Percentiles rank a stretch among this genome's conserved stretches.
Conservation (phyloP, 805 yeast genomes). For the Schwanniomyces occidentalis region DNA sequence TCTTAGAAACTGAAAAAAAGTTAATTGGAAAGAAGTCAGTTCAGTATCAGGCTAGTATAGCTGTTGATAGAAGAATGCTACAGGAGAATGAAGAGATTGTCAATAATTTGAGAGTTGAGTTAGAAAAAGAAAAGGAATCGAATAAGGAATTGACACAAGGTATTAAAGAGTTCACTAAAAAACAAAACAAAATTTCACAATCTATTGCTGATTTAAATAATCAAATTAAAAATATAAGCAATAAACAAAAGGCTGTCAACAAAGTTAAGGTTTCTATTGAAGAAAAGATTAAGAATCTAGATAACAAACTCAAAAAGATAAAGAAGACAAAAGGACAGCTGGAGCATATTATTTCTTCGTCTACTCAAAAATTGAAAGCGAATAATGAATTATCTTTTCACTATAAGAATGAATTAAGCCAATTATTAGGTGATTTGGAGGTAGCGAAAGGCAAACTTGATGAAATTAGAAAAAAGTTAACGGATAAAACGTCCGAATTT, state of each 20-base stretch:
- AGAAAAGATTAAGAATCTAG: constrained; percentile 71
- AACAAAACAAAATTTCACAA: constrained; percentile 27
- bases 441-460: constrained; percentile 60
- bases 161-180: constrained; percentile 29
- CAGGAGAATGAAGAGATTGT: constrained; percentile 38
- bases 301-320: constrained; percentile 57
- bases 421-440: constrained; percentile 46
- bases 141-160: constrained; percentile 24
- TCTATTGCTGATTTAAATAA: constrained; percentile 15
- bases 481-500: constrained; percentile 70
- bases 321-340: constrained; percentile 54
- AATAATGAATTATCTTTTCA: constrained; percentile 46
- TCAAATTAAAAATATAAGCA: constrained; percentile 20
- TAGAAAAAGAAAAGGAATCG: constrained; percentile 25
- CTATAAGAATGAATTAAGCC: constrained; percentile 44
- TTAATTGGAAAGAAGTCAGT: constrained; percentile 54
- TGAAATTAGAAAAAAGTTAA: constrained; percentile 61
- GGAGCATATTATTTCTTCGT: constrained; percentile 42
- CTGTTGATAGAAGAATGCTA: constrained; percentile 41
- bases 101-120: constrained; percentile 40
- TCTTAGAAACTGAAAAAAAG: constrained; percentile 62
- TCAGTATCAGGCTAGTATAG: constrained; percentile 53
- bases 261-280: constrained; percentile 67
- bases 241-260: constrained; percentile 31
- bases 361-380: constrained; percentile 47